These are phyloP conservation scores for Aphanomyces euteiches DNA, from an alignment of 352 stramenopile species.

Conservation along the genomic window DNA sequence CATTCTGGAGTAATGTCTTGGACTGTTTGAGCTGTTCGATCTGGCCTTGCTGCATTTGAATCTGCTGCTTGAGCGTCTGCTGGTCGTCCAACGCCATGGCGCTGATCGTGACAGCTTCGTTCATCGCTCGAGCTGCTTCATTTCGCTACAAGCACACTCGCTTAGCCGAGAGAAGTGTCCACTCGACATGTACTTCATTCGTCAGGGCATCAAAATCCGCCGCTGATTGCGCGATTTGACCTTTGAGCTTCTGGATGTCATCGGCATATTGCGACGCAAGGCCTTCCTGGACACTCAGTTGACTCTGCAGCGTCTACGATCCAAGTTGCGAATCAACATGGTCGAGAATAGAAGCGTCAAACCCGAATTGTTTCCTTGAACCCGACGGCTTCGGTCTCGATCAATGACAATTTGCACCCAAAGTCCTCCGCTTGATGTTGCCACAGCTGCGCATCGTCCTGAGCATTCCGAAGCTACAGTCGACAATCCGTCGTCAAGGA, in stretches of 20 bases:
- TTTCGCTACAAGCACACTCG: slow-evolving; percentile 45
- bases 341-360: not conserved
- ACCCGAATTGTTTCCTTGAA: slow-evolving; percentile 19
- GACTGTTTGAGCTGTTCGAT: slow-evolving; percentile 72
- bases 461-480: not conserved
- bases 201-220: slow-evolving; percentile 38
- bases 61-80: slow-evolving; percentile 51
- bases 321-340: not conserved
- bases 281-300: not conserved
- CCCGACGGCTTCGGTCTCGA: not conserved
- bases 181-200: not conserved
- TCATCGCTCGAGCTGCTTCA: slow-evolving; percentile 74
- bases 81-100: slow-evolving; percentile 77
- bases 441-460: not conserved
- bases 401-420: not conserved
- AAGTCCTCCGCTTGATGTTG: not conserved
- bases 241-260: not conserved
- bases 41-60: slow-evolving; percentile 61
- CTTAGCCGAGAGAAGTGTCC: not conserved
- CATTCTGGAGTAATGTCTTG: slow-evolving; percentile 73
- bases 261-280: not conserved
- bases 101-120: slow-evolving; percentile 78
- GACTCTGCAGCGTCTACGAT: slow-evolving; percentile 19
- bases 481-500: not conserved
- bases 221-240: slow-evolving; percentile 60